Percentiles rank a stretch among this genome's conserved stretches.
phyloP scores from a whole-genome alignment of 768 basidiomycete species.

The Cubamyces lactineus region DNA sequence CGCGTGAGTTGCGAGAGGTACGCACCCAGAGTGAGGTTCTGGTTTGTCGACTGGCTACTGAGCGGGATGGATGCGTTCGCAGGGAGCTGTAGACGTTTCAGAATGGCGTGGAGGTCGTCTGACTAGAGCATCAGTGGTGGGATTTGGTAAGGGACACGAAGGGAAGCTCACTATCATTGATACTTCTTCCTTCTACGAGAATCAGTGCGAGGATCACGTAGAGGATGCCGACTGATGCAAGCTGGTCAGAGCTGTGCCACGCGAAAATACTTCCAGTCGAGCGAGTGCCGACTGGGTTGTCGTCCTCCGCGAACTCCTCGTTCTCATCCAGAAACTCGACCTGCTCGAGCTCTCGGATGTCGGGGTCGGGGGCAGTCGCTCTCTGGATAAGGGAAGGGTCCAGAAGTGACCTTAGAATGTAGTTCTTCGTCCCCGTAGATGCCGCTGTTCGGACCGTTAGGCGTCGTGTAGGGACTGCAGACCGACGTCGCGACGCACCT shows the following conservation, averaged over 20 bases:
- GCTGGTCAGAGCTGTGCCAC: constrained; percentile 70
- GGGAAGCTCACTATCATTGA: constrained; percentile 70
- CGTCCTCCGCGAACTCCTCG: constrained; percentile 53
- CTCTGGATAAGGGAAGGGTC: constrained; percentile 62
- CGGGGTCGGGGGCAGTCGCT: constrained; percentile 54
- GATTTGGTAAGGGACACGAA: background rate
- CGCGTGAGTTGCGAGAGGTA: constrained; percentile 66
- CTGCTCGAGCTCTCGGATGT: constrained; percentile 49
- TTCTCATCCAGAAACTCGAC: constrained; percentile 49
- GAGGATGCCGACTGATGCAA: constrained; percentile 72
- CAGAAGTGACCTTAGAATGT: constrained; percentile 79
- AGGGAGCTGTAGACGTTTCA: constrained; percentile 71
- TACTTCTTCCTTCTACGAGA: constrained; percentile 74
- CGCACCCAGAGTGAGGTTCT: constrained; percentile 58
- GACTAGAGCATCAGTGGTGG: background rate
- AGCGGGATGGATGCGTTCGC: constrained; percentile 52
- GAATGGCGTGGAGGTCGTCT: constrained; percentile 75
- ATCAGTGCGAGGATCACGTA: constrained; percentile 84
- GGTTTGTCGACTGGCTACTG: constrained; percentile 52
- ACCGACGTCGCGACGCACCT: constrained; percentile 42
- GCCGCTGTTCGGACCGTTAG: constrained; percentile 41
- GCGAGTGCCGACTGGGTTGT: constrained; percentile 47
- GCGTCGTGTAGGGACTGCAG: no score
- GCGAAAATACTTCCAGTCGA: constrained; percentile 72
- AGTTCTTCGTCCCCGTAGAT: constrained; percentile 71